A percentile compares a stretch with the other conserved stretches of the same genome.
These are phyloP conservation scores for Solanum appendiculatum DNA, from an alignment of 257 asterid species.

Conservation along the genomic window DNA sequence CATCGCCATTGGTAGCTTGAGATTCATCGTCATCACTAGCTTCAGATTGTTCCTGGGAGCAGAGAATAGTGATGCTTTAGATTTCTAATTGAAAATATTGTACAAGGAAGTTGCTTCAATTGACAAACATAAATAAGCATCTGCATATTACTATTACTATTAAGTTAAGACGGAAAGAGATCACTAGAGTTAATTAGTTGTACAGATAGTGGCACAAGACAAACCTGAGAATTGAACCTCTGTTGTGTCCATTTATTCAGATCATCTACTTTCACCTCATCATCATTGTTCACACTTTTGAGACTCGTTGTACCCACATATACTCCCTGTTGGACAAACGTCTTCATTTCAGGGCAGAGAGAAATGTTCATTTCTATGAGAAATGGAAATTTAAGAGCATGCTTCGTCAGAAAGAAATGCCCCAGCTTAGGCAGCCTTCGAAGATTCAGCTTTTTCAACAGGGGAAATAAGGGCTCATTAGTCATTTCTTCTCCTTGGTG, in stretches of 20 bases:
- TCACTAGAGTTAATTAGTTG: neutral
- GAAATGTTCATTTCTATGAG: rapidly evolving
- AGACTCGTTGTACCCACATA: neutral
- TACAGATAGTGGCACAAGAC: neutral
- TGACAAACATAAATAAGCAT: neutral
- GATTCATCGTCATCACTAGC: neutral
- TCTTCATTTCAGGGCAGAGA: neutral
- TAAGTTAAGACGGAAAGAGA: neutral
- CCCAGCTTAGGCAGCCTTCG: rapidly evolving
- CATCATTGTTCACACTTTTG: no score
- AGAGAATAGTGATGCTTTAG: neutral
- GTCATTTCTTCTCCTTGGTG: neutral
- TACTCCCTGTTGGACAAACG: neutral
- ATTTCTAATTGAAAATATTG: neutral
- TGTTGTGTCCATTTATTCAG: neutral
- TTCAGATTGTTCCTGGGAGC: neutral
- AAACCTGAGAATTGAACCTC: neutral
- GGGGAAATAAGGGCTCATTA: neutral
- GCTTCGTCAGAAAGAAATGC: neutral
- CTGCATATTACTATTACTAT: neutral
- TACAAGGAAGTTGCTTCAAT: neutral
- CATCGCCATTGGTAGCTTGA: neutral
- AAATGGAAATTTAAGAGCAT: neutral
- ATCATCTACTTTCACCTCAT: neutral
- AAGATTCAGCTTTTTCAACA: rapidly evolving